These are phyloP conservation scores for Saksenaea vasiformis DNA, from an alignment of 371 early-diverging fungal species.

Conservation along the genomic window DNA sequence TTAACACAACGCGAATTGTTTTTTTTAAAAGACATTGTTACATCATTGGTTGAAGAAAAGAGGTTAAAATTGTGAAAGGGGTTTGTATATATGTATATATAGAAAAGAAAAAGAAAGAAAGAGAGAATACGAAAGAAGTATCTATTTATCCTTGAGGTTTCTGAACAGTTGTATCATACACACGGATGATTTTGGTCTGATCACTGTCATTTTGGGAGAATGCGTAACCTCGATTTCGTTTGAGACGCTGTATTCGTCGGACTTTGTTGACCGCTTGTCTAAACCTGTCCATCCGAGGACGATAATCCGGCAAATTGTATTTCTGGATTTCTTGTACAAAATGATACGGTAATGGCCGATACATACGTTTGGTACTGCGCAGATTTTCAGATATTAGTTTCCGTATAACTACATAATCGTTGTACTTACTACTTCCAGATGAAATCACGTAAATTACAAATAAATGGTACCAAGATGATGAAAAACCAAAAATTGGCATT, in stretches of 20 bases:
- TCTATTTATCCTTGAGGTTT: conserved; percentile 78
- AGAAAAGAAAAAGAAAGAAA: too few species aligned
- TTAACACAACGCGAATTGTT: too few species aligned
- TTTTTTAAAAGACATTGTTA: too few species aligned
- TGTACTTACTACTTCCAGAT: conserved; percentile 88
- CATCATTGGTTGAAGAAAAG: too few species aligned
- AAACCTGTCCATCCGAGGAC: conserved; percentile 96
- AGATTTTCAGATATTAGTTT: neutral
- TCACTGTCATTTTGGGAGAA: conserved; percentile 97
- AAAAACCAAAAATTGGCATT: conserved; percentile 87
- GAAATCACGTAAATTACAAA: conserved; percentile 86
- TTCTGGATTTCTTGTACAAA: conserved; percentile 98
- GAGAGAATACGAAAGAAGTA: neutral
- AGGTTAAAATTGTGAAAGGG: too few species aligned
- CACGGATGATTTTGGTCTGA: conserved; percentile 90
- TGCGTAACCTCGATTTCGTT: conserved; percentile 94
- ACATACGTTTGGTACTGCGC: conserved; percentile 84
- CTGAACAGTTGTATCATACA: conserved; percentile 94
- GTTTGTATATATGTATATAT: too few species aligned
- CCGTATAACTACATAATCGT: neutral
- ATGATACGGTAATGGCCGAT: conserved; percentile 83
- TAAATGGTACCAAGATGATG: conserved; percentile 77
- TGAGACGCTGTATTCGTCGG: conserved; percentile 89
- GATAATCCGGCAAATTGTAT: conserved; percentile 97
- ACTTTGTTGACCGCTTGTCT: conserved; percentile 97